Evolutionary conservation across 1,284 basidiomycete genomes (phyloP).

Genomic region (Ceratobasidium sp.): DNA sequence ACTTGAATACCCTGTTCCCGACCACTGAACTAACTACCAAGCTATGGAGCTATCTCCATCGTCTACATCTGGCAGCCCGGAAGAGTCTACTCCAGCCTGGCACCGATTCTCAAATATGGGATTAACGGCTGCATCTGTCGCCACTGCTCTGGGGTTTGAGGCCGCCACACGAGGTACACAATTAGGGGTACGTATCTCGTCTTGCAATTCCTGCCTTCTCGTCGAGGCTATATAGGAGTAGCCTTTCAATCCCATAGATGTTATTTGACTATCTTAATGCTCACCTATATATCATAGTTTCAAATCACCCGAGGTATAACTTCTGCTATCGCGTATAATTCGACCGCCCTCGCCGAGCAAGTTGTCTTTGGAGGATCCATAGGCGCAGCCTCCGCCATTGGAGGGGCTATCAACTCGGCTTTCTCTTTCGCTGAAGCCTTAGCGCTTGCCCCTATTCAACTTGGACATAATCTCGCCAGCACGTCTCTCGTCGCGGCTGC

Average conservation of each 20-base stretch:
- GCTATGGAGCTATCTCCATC: not conserved
- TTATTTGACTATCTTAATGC: not conserved
- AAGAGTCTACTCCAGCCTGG: slow-evolving; percentile 25
- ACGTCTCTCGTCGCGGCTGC: slow-evolving; percentile 78
- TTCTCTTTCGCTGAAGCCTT: slow-evolving; percentile 76
- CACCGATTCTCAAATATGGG: slow-evolving; percentile 44
- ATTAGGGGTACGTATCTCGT: slow-evolving; percentile 68
- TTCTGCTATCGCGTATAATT: slow-evolving; percentile 68
- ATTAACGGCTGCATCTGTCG: slow-evolving; percentile 64
- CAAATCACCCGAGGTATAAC: slow-evolving; percentile 73
- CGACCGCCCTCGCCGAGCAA: slow-evolving; percentile 71
- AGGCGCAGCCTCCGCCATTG: slow-evolving; percentile 69
- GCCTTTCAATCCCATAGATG: not conserved
- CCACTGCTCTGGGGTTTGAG: slow-evolving; percentile 72
- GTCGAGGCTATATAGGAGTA: not conserved
- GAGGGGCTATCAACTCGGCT: slow-evolving; percentile 70
- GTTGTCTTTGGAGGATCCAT: slow-evolving; percentile 71
- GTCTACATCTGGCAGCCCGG: not conserved
- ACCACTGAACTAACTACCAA: not conserved
- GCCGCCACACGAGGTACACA: slow-evolving; percentile 76
- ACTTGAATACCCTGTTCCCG: not conserved
- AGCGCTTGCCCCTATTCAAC: slow-evolving; percentile 76
- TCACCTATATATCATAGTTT: slow-evolving; percentile 63
- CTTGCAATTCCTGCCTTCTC: slow-evolving; percentile 46
- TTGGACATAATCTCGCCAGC: slow-evolving; percentile 81